Base-by-base conservation (phyloP, 768 basidiomycete species). In the Amanita thiersii region DNA sequence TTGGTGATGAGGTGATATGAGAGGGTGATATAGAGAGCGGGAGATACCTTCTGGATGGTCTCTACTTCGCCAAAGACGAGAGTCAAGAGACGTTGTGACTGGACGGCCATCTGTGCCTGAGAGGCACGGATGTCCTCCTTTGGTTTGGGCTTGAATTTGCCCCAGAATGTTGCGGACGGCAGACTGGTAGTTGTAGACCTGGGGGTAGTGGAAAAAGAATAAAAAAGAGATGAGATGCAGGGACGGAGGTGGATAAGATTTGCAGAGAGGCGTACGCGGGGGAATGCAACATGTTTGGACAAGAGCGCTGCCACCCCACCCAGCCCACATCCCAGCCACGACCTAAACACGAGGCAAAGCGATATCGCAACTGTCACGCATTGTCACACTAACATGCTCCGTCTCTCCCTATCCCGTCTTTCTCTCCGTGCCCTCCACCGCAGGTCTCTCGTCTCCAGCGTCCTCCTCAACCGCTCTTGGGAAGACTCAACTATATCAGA, bases 41-140 rank as follows among this genome's bases (percentile, higher is more conserved):
- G 40, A 56, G 67, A 40, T 43, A 80, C 83, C 69, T 83, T 77
- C 49, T 81, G 72, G 45, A 91, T 71, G 5, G 88, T 90, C 63
- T 91, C 88, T 81, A 88, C 86, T 28, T 90, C 88, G 41, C 70
- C 83, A 58, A 81, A 86, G 6, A 77, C 79, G 44, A 91, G 76
- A 45, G 88, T 91, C 51, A 91, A 70, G 49, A 87, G 75, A 46
- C 83, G 77, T 50, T 83, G 81, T 41, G 85, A 65, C 18, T 80
- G 69, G 51, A 88, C 70, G 2, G 83, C 75, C 79, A 85, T 83
- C 15, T 73, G 73, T 1, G 70, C 64, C 20, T 25, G 29, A n/a
- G 44, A 31, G 36, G 44, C 18, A 29, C 30, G 25, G n/a, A 81
- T 78, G 50, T 60, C 62, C 43, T 85, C 80, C 65, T 83, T 84